These are phyloP conservation scores for Peniophora sp. DNA, from an alignment of 1,284 basidiomycete genomes.

Conservation along the genomic window DNA sequence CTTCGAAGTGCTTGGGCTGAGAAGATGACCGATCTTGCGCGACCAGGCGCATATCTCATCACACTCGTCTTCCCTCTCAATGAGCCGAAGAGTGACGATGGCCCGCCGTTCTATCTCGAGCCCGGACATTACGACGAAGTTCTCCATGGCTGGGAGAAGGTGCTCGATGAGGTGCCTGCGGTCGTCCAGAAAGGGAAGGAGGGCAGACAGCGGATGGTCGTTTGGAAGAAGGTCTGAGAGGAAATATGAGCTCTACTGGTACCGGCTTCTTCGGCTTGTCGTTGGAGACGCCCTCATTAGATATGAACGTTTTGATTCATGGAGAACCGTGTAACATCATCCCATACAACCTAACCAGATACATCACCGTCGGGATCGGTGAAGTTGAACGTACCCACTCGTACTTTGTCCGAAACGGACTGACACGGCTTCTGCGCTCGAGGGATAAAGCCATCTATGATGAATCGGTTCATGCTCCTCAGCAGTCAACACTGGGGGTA, in stretches of 20 bases:
- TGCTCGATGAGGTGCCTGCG: constrained; percentile 44
- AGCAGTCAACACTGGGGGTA: too few species aligned
- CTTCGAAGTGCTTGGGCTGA: constrained; percentile 48
- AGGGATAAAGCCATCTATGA: too few species aligned
- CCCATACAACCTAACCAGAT: too few species aligned
- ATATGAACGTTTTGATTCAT: too few species aligned
- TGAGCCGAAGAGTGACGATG: constrained; percentile 33
- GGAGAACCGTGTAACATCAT: too few species aligned
- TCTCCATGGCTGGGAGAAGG: constrained; percentile 46
- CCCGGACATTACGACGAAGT: constrained; percentile 50
- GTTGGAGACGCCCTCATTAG: too few species aligned
- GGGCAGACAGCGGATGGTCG: constrained; percentile 39
- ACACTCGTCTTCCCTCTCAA: constrained; percentile 49
- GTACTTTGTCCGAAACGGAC: too few species aligned
- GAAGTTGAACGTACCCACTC: background rate
- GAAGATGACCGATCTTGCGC: constrained; percentile 49
- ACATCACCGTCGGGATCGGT: constrained; percentile 10
- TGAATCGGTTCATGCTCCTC: too few species aligned
- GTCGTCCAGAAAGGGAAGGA: constrained; percentile 28
- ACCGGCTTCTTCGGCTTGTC: too few species aligned
- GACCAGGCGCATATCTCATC: constrained; percentile 54
- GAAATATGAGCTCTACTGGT: too few species aligned
- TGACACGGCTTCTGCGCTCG: too few species aligned
- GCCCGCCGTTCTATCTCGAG: constrained; percentile 58
- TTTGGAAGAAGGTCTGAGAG: constrained; percentile 34